phyloP scores from a whole-genome alignment of 73 alveolate genomes.

The Uronychia binucleata region DNA sequence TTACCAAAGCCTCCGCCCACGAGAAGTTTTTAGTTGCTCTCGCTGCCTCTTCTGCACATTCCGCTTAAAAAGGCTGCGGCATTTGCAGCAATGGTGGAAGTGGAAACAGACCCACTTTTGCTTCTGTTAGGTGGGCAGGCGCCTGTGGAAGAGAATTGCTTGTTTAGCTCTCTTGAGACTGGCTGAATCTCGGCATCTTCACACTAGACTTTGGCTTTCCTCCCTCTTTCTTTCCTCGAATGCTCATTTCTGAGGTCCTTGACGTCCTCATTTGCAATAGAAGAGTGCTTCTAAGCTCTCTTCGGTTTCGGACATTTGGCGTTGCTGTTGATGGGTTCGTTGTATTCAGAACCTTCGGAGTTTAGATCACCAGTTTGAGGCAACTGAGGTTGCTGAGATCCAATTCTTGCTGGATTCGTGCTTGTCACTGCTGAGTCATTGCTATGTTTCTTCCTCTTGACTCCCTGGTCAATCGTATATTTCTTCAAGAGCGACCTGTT shows the following conservation, averaged over 20 bases:
- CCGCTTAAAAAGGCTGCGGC: background rate
- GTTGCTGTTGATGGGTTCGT: no score
- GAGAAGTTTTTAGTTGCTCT: background rate
- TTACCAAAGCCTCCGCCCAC: no score
- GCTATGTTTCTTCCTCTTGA: background rate
- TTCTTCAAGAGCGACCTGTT: background rate
- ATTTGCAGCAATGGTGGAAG: background rate
- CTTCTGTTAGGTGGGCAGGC: background rate
- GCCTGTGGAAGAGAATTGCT: background rate
- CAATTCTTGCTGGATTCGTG: background rate
- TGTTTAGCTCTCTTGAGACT: background rate
- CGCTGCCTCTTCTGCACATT: background rate
- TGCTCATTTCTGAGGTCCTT: background rate
- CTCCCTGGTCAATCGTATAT: background rate
- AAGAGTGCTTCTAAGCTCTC: background rate
- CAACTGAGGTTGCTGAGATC: background rate
- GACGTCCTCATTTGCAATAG: background rate
- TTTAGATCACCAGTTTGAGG: no score
- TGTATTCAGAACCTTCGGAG: no score
- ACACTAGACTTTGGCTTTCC: background rate
- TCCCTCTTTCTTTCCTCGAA: background rate
- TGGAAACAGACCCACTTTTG: background rate
- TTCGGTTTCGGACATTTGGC: no score
- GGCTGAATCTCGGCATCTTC: background rate
- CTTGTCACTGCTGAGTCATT: background rate